A percentile compares a stretch with the other conserved stretches of the same genome.
phyloP scores from a whole-genome alignment of 2,329 filamentous ascomycete species.

The Fusarium sp. region DNA sequence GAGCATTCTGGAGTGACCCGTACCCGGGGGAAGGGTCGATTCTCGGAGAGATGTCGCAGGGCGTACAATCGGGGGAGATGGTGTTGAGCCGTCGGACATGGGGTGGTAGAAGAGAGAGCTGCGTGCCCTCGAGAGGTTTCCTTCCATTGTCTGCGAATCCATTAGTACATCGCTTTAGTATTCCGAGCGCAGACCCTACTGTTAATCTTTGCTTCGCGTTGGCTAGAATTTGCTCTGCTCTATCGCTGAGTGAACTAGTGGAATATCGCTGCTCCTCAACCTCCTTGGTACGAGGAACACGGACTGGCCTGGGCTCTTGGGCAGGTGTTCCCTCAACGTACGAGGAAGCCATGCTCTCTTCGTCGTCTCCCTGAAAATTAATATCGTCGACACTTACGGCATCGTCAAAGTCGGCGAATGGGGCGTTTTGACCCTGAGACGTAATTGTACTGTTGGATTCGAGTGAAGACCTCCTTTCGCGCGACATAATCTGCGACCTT shows the following conservation, averaged over 20 bases:
- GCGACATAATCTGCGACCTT: slow-evolving; percentile 59
- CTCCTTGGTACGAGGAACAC: slow-evolving; percentile 32
- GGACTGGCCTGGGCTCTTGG: slow-evolving; percentile 35
- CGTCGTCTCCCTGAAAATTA: slow-evolving; percentile 77
- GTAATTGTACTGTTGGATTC: slow-evolving; percentile 76
- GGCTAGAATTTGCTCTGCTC: slow-evolving; percentile 91
- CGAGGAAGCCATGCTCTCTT: slow-evolving; percentile 75
- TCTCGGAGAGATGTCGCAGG: slow-evolving; percentile 47
- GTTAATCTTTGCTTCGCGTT: slow-evolving; percentile 93
- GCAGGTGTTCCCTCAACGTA: slow-evolving; percentile 64
- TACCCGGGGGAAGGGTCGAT: slow-evolving; percentile 29
- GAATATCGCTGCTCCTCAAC: slow-evolving; percentile 74
- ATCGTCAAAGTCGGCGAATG: slow-evolving; percentile 76
- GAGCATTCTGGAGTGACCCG: slow-evolving; percentile 50
- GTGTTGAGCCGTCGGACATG: slow-evolving; percentile 66
- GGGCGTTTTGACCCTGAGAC: slow-evolving; percentile 62
- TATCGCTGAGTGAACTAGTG: slow-evolving; percentile 82
- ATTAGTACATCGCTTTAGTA: slow-evolving; percentile 29
- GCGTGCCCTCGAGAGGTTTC: slow-evolving; percentile 86
- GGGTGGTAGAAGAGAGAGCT: slow-evolving; percentile 70
- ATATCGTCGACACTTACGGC: slow-evolving; percentile 74
- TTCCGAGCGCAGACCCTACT: slow-evolving; percentile 66
- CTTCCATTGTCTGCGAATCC: slow-evolving; percentile 85
- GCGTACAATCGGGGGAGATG: slow-evolving; percentile 64
- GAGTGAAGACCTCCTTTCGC: slow-evolving; percentile 69